A percentile compares a stretch with the other conserved stretches of the same genome.
These are phyloP conservation scores for Kwoniella sp. DNA, from an alignment of 768 basidiomycete species.

Conservation along the genomic window DNA sequence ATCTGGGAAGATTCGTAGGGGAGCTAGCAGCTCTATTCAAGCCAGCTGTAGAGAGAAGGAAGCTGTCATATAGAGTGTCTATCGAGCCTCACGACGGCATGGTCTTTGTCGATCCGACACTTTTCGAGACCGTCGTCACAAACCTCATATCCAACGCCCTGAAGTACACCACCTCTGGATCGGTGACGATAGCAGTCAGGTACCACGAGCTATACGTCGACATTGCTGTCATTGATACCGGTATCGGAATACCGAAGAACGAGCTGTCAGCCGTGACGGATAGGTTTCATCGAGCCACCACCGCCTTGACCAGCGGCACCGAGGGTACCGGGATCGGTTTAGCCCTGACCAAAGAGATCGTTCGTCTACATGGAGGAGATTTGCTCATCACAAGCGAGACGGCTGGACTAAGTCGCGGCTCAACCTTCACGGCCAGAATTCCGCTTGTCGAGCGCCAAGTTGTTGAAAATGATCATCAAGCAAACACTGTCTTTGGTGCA, in stretches of 20 bases:
- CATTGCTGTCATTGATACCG: slow-evolving; percentile 55
- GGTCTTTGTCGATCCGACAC: slow-evolving; percentile 31
- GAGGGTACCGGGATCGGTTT: slow-evolving; percentile 57
- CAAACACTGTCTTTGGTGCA: slow-evolving; percentile 4
- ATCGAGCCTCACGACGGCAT: slow-evolving; percentile 22
- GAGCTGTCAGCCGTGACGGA: slow-evolving; percentile 50
- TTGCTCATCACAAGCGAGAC: slow-evolving; percentile 47
- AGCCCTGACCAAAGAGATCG: slow-evolving; percentile 49
- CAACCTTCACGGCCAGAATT: slow-evolving; percentile 30
- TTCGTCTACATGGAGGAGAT: slow-evolving; percentile 55
- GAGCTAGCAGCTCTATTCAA: slow-evolving; percentile 54
- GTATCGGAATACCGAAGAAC: slow-evolving; percentile 54
- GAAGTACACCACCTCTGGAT: slow-evolving; percentile 44
- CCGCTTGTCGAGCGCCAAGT: slow-evolving; percentile 24
- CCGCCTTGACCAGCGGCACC: slow-evolving; percentile 35
- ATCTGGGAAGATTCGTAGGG: slow-evolving; percentile 47
- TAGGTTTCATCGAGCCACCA: slow-evolving; percentile 55
- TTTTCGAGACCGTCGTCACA: slow-evolving; percentile 28
- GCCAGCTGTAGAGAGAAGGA: slow-evolving; percentile 43
- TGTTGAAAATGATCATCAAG: not conserved
- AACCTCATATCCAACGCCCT: slow-evolving; percentile 31
- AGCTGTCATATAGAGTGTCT: slow-evolving; percentile 8
- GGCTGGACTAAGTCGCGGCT: slow-evolving; percentile 24
- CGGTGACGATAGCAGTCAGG: slow-evolving; percentile 18
- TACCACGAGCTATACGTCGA: slow-evolving; percentile 36